These are phyloP conservation scores for Hypoxylon cercidicola DNA, from an alignment of 495 filamentous ascomycete species.

Conservation along the genomic window DNA sequence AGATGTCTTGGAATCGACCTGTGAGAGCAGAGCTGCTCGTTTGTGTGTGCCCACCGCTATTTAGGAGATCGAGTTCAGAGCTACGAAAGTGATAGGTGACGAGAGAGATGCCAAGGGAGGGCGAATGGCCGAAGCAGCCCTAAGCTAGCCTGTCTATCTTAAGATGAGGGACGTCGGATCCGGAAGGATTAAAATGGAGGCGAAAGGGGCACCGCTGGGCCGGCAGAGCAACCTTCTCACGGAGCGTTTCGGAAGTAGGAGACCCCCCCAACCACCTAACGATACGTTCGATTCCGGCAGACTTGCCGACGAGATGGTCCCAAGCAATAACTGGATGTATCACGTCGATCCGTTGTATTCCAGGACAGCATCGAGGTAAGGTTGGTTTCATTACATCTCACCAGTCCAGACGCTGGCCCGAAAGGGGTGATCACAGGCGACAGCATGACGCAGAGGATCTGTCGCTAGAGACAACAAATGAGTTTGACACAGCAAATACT, in stretches of 20 bases:
- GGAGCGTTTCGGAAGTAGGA: constrained; percentile 36
- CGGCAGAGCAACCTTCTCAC: constrained; percentile 26
- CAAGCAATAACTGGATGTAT: constrained; percentile 39
- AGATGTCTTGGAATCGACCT: constrained; percentile 56
- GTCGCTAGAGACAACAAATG: constrained; percentile 54
- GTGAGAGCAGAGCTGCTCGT: constrained; percentile 51
- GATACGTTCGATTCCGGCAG: constrained; percentile 41
- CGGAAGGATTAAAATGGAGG: constrained; percentile 29
- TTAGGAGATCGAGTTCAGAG: constrained; percentile 53
- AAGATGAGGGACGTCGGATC: constrained; percentile 24
- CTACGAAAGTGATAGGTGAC: constrained; percentile 57
- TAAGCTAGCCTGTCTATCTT: constrained; percentile 17
- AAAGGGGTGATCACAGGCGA: constrained; percentile 55
- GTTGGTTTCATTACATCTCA: constrained; percentile 52
- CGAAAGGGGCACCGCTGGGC: constrained; percentile 21
- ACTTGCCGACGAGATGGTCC: constrained; percentile 41
- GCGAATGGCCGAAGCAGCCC: constrained; percentile 16
- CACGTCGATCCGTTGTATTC: constrained; percentile 42
- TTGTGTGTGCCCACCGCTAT: constrained; percentile 59
- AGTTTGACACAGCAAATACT: constrained; percentile 63
- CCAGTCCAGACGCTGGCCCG: constrained; percentile 48
- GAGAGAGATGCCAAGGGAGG: constrained; percentile 23
- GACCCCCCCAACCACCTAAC: constrained; percentile 30
- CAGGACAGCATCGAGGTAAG: constrained; percentile 55
- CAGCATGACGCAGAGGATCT: constrained; percentile 56